Conservation (phyloP, 192 early-diverging fungal genomes). For the Anaeromyces robustus region DNA sequence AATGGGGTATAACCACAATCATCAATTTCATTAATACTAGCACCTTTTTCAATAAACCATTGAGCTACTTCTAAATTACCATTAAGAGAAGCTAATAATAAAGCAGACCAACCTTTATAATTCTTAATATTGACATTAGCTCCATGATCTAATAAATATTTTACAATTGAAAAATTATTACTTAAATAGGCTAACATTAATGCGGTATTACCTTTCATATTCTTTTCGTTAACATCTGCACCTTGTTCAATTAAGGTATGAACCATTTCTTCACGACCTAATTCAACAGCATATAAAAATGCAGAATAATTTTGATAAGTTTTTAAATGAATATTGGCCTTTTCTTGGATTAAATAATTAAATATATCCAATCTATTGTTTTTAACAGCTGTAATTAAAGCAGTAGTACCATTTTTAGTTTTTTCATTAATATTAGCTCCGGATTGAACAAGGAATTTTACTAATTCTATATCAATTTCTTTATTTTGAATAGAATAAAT, state of each 20-base stretch:
- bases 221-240: neutral
- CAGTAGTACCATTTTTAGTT: neutral
- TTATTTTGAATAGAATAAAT: neutral
- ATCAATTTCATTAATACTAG: neutral
- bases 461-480: neutral
- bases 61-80: neutral
- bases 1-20: neutral
- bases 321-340: neutral
- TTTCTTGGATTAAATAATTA: neutral
- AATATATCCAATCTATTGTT: neutral
- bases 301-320: neutral
- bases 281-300: neutral
- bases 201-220: neutral
- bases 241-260: neutral
- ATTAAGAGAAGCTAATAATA: neutral
- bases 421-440: neutral
- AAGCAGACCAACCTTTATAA: neutral
- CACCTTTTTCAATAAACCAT: neutral
- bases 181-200: neutral
- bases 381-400: neutral
- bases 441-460: neutral
- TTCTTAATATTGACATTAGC: neutral
- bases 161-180: neutral
- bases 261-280: neutral
- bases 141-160: neutral